Evolutionary conservation across 2,329 filamentous ascomycete species (phyloP).

Genomic region (Capronia epimyces): DNA sequence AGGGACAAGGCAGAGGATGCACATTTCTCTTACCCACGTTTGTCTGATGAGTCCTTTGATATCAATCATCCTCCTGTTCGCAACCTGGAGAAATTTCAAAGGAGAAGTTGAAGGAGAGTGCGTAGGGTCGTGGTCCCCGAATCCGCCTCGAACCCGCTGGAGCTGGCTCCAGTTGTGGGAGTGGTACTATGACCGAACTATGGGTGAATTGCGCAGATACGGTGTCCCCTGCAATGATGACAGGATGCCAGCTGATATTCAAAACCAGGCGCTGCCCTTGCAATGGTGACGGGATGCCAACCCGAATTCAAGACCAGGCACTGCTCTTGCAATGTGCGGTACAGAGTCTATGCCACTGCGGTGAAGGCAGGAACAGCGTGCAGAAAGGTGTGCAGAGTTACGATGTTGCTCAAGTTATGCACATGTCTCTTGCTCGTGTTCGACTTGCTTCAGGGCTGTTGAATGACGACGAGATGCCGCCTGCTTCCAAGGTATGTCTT

Average conservation of each 20-base stretch:
- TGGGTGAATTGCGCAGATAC: slow-evolving; percentile 9
- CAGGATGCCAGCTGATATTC: slow-evolving; percentile 11
- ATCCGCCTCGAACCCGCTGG: slow-evolving; percentile 7
- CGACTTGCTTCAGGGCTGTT: too few relatives aligned
- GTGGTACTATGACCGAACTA: slow-evolving; percentile 8
- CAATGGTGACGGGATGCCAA: slow-evolving; percentile 1
- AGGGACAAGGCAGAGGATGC: slow-evolving; percentile 12
- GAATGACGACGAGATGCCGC: too few relatives aligned
- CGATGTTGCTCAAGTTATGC: too few relatives aligned
- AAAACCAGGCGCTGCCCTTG: slow-evolving; percentile 10
- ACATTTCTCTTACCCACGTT: slow-evolving; percentile 3
- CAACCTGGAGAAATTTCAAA: slow-evolving; percentile 10
- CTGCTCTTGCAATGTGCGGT: background rate
- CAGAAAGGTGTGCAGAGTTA: too few relatives aligned
- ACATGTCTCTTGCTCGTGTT: too few relatives aligned
- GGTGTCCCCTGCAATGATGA: slow-evolving; percentile 9
- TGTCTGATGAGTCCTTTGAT: slow-evolving; percentile 6
- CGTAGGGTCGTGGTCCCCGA: slow-evolving; percentile 1
- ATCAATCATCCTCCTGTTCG: slow-evolving; percentile 9
- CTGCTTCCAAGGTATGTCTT: too few relatives aligned
- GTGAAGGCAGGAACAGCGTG: too few relatives aligned
- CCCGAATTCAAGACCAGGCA: too few relatives aligned
- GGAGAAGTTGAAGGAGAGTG: slow-evolving; percentile 11
- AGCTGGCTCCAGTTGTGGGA: slow-evolving; percentile 12
- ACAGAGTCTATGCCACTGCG: too few relatives aligned